Conservation (phyloP, 768 basidiomycete species). For the Cytidiella melzeri region DNA sequence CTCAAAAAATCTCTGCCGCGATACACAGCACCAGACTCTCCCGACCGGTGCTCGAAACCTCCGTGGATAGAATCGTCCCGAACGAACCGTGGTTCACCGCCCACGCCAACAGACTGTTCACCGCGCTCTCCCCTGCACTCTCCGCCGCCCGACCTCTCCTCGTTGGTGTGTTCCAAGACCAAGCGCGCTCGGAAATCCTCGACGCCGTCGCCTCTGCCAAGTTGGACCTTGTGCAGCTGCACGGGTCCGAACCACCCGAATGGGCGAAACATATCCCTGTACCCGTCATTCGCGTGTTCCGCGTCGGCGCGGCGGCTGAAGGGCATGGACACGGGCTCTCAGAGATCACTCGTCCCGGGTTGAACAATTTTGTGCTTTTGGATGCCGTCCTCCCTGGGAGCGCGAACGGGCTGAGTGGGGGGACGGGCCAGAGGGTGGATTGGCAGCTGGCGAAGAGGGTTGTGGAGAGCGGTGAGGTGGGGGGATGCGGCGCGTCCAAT, state of each 20-base stretch:
- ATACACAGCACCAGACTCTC: slow-evolving; percentile 47
- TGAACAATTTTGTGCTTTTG: slow-evolving; percentile 72
- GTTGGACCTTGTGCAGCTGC: too few relatives aligned
- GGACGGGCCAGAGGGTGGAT: too few relatives aligned
- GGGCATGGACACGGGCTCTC: slow-evolving; percentile 38
- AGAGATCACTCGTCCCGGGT: slow-evolving; percentile 66
- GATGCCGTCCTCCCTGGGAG: too few relatives aligned
- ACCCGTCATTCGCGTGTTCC: slow-evolving; percentile 86
- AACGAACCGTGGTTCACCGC: slow-evolving; percentile 68
- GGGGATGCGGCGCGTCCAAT: slow-evolving; percentile 9
- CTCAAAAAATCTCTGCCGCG: too few relatives aligned
- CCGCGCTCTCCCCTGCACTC: slow-evolving; percentile 17
- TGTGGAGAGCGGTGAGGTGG: too few relatives aligned
- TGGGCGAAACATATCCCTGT: slow-evolving; percentile 84
- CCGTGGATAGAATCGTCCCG: slow-evolving; percentile 16
- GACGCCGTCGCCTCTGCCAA: slow-evolving; percentile 61
- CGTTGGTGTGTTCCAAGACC: too few relatives aligned
- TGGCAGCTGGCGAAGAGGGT: too few relatives aligned
- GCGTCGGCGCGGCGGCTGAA: slow-evolving; percentile 46
- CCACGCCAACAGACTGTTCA: slow-evolving; percentile 52
- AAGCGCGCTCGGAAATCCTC: too few relatives aligned
- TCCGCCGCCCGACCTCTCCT: slow-evolving; percentile 59
- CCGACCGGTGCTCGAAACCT: slow-evolving; percentile 6
- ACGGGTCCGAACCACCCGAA: too few relatives aligned
- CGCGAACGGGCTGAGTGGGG: too few relatives aligned